Conservation (phyloP, 2,329 filamentous ascomycete genomes). For the Colletotrichum tropicicola region DNA sequence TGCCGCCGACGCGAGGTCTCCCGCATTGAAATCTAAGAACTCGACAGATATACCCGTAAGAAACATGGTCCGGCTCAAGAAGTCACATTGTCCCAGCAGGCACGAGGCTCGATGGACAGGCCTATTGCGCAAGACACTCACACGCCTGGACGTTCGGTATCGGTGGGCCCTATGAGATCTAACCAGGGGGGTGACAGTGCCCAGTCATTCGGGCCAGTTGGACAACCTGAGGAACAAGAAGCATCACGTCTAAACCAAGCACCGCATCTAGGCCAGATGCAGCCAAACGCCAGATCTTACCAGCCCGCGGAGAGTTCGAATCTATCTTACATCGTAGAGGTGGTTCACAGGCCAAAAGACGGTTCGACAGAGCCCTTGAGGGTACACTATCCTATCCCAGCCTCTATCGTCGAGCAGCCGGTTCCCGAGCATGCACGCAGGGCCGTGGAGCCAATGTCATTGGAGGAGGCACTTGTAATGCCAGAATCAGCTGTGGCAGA, state of each 20-base stretch:
- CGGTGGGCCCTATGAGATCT: too few species aligned
- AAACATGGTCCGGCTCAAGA: background rate
- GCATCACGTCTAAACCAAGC: background rate
- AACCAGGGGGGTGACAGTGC: too few species aligned
- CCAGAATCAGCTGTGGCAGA: background rate
- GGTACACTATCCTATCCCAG: constrained; percentile 11
- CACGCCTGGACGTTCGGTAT: too few species aligned
- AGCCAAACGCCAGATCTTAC: background rate
- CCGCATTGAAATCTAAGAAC: background rate
- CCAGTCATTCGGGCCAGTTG: background rate
- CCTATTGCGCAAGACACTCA: background rate
- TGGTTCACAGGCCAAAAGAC: constrained; percentile 1
- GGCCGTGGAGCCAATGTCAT: background rate
- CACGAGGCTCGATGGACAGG: background rate
- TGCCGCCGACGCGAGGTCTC: fast-evolving
- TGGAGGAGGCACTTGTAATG: background rate
- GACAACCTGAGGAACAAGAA: background rate
- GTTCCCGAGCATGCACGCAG: background rate
- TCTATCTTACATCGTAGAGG: constrained; percentile 7
- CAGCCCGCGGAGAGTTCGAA: background rate
- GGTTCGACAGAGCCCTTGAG: constrained; percentile 3
- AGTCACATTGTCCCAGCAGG: background rate
- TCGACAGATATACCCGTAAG: constrained; percentile 5
- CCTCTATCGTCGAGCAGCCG: constrained; percentile 2
- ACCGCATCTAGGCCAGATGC: background rate